A percentile compares a stretch with the other conserved stretches of the same genome.
Evolutionary conservation across 257 asterid species (phyloP).

Genomic region (Ilex asprella): DNA sequence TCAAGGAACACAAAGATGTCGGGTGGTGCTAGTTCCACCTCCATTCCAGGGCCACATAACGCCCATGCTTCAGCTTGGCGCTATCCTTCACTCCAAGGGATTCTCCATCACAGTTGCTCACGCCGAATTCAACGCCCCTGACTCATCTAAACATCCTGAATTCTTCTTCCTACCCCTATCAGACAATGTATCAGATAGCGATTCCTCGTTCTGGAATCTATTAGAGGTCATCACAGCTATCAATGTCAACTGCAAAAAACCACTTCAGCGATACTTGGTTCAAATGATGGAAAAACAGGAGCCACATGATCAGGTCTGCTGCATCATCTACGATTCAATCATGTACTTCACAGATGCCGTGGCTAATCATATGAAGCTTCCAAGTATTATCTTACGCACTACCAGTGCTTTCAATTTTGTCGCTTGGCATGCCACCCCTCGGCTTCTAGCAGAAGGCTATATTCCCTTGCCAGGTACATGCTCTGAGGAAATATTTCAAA

Average conservation of each 20-base stretch:
- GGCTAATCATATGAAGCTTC: constrained; percentile 15
- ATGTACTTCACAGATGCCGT: constrained; percentile 17
- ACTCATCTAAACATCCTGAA: constrained; percentile 30
- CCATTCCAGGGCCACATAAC: constrained; percentile 55
- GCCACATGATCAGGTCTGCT: constrained; percentile 7
- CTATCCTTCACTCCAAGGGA: constrained; percentile 35
- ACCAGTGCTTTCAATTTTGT: constrained; percentile 14
- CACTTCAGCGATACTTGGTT: constrained; percentile 5
- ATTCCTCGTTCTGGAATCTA: neutral
- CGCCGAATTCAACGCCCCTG: constrained; percentile 39
- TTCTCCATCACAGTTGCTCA: constrained; percentile 45
- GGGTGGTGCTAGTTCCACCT: constrained; percentile 28
- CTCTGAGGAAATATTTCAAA: too few species aligned
- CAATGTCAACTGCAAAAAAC: constrained; percentile 5
- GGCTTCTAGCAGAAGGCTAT: constrained; percentile 12
- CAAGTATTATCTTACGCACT: constrained; percentile 17
- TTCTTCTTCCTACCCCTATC: constrained; percentile 22
- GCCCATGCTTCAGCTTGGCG: constrained; percentile 48
- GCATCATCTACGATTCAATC: constrained; percentile 21
- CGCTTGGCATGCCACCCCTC: constrained; percentile 10
- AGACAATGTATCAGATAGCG: neutral
- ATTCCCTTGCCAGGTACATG: constrained; percentile 24
- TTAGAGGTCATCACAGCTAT: constrained; percentile 4
- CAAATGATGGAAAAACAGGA: constrained; percentile 13
- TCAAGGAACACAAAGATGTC: neutral